Percentiles rank a stretch among this genome's conserved stretches.
phyloP scores from a whole-genome alignment of 1,284 basidiomycete genomes.

The Microbotryum scabiosae region DNA sequence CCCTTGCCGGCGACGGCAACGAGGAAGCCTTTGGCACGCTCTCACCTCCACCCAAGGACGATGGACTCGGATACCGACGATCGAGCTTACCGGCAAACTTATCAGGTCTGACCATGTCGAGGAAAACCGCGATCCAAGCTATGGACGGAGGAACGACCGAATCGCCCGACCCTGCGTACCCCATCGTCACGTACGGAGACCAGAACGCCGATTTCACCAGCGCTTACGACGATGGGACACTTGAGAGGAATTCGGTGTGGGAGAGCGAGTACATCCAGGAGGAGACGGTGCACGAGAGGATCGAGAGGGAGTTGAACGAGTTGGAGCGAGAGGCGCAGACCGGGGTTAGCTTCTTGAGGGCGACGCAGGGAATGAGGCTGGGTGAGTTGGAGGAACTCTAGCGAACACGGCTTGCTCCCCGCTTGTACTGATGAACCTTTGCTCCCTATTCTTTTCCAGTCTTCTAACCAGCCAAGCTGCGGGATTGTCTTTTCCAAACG shows the following conservation, averaged over 20 bases:
- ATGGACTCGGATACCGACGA: neutral
- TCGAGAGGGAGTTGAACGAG: conserved; percentile 27
- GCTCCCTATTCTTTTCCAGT: too few relatives aligned
- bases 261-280: conserved; percentile 12
- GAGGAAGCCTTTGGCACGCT: neutral
- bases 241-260: neutral
- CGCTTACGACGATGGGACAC: neutral
- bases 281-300: conserved; percentile 30
- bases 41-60: neutral
- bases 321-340: conserved; percentile 13
- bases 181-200: neutral
- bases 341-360: conserved; percentile 22
- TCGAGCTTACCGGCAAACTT: neutral
- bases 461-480: too few relatives aligned
- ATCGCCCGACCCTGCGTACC: neutral
- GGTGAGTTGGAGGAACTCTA: neutral
- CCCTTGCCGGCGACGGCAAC: neutral
- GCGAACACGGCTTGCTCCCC: too few relatives aligned
- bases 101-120: neutral
- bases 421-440: too few relatives aligned
- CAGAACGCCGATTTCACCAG: neutral
- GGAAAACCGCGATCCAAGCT: neutral
- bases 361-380: conserved; percentile 26
- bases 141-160: neutral
- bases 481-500: too few relatives aligned